Evolutionary conservation across 225 moss, liverwort and hornwort species (phyloP).

Genomic region (Bryoerythrophyllum caledonicum): DNA sequence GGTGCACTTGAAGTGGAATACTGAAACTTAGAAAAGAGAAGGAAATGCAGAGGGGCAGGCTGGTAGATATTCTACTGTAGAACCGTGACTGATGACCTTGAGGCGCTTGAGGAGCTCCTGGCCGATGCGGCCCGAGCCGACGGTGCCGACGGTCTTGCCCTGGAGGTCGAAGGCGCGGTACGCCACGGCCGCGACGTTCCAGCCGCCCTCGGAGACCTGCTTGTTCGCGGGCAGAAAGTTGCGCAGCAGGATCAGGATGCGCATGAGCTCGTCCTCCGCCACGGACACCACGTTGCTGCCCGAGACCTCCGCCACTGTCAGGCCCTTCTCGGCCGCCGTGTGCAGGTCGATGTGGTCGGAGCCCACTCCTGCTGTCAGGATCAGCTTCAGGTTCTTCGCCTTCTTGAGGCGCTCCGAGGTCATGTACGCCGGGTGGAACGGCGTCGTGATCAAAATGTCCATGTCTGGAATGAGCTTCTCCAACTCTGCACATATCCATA

Average conservation of each 20-base stretch:
- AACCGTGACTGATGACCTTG: slow-evolving; percentile 42
- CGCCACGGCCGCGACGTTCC: slow-evolving; percentile 68
- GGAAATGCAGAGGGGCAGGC: too few relatives aligned
- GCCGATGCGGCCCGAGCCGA: slow-evolving; percentile 65
- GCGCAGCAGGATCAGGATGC: slow-evolving; percentile 53
- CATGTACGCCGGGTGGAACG: slow-evolving; percentile 78
- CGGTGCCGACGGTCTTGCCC: slow-evolving; percentile 60
- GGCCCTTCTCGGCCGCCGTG: slow-evolving; percentile 41
- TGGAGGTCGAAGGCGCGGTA: slow-evolving; percentile 47
- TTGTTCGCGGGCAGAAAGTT: slow-evolving; percentile 57
- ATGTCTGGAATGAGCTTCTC: slow-evolving; percentile 65
- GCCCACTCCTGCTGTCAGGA: slow-evolving; percentile 66
- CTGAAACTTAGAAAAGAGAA: too few relatives aligned
- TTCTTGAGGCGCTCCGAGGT: slow-evolving; percentile 42
- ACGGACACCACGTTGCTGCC: slow-evolving; percentile 73
- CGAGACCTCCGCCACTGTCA: slow-evolving; percentile 63
- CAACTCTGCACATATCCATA: slow-evolving; percentile 35
- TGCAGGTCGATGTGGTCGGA: slow-evolving; percentile 65
- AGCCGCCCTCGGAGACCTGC: slow-evolving; percentile 51
- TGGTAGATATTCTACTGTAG: too few relatives aligned
- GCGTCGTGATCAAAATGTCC: slow-evolving; percentile 68
- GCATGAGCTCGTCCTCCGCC: slow-evolving; percentile 66
- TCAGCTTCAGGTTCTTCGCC: slow-evolving; percentile 57
- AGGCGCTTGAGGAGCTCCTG: slow-evolving; percentile 67
- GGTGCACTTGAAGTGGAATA: too few relatives aligned